Evolutionary conservation across 768 basidiomycete species (phyloP).

Genomic region (Suillus americanus): DNA sequence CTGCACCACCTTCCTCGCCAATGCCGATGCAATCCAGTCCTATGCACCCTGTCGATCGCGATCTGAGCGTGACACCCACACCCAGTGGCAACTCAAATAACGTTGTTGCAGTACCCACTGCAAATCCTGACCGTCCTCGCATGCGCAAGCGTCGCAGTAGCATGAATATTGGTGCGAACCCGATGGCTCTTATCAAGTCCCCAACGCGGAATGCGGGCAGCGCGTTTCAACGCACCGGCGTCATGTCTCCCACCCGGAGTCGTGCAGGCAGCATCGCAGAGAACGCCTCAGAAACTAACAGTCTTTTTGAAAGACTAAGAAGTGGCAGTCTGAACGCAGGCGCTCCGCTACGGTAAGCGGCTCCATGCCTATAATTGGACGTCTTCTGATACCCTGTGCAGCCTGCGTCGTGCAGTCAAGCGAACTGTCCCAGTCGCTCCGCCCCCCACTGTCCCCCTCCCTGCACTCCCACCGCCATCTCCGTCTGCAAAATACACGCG

Average conservation of each 20-base stretch:
- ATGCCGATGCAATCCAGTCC: conserved; percentile 17
- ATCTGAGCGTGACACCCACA: conserved; percentile 38
- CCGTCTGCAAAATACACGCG: conserved; percentile 18
- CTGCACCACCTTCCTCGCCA: conserved; percentile 26
- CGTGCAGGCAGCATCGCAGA: conserved; percentile 46
- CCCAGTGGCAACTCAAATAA: conserved; percentile 23
- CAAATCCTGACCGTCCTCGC: conserved; percentile 37
- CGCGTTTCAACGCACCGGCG: conserved; percentile 49
- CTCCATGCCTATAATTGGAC: conserved; percentile 1
- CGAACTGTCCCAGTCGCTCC: conserved; percentile 23
- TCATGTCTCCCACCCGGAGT: conserved; percentile 38
- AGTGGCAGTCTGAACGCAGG: conserved; percentile 51
- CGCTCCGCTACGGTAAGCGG: conserved; percentile 33
- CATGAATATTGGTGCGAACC: conserved; percentile 51
- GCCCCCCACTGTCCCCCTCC: conserved; percentile 30
- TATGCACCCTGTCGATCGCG: conserved; percentile 35
- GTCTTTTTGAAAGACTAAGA: conserved; percentile 51
- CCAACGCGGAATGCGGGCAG: conserved; percentile 50
- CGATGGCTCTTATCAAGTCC: conserved; percentile 59
- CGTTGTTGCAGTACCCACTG: conserved; percentile 25
- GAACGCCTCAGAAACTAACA: conserved; percentile 37
- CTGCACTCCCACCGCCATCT: conserved; percentile 23
- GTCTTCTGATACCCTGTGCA: conserved; percentile 18
- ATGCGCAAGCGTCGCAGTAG: conserved; percentile 66
- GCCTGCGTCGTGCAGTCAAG: conserved; percentile 42